Percentiles rank a stretch among this genome's conserved stretches.
These are phyloP conservation scores for Neurospora tetrasperma DNA, from an alignment of 495 filamentous ascomycete species.

Conservation along the genomic window DNA sequence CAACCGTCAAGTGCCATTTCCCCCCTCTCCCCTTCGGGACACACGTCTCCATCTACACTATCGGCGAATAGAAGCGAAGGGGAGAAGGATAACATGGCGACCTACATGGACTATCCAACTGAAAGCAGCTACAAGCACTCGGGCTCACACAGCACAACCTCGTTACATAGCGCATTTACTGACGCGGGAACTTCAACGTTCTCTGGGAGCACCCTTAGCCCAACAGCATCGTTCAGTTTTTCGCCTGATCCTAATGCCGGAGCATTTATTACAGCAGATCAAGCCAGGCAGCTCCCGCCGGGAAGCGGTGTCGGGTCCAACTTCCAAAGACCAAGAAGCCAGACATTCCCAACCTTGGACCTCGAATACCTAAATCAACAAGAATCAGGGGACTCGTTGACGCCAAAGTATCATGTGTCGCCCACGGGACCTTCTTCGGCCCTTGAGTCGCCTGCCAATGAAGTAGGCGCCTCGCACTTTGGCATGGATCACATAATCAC, in stretches of 20 bases:
- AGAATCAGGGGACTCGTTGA: slow-evolving; percentile 50
- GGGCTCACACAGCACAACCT: slow-evolving; percentile 45
- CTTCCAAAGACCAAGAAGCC: slow-evolving; percentile 73
- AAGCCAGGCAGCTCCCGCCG: slow-evolving; percentile 48
- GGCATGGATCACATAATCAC: slow-evolving; percentile 44
- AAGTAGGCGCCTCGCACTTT: slow-evolving; percentile 39
- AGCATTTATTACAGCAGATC: slow-evolving; percentile 58
- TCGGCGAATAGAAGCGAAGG: slow-evolving; percentile 62
- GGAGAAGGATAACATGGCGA: slow-evolving; percentile 35
- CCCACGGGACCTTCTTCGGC: slow-evolving; percentile 47
- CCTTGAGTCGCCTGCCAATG: slow-evolving; percentile 62
- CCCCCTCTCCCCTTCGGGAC: slow-evolving; percentile 56
- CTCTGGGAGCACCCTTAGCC: slow-evolving; percentile 67
- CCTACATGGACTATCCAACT: slow-evolving; percentile 40
- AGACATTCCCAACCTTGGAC: slow-evolving; percentile 79
- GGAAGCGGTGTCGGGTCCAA: slow-evolving; percentile 31
- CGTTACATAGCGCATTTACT: slow-evolving; percentile 46
- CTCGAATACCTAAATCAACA: slow-evolving; percentile 59
- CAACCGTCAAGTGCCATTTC: slow-evolving; percentile 66
- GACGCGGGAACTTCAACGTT: slow-evolving; percentile 56
- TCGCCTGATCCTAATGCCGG: slow-evolving; percentile 63
- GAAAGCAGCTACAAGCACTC: slow-evolving; percentile 44
- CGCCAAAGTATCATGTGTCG: slow-evolving; percentile 52
- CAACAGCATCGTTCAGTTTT: slow-evolving; percentile 73
- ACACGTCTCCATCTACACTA: slow-evolving; percentile 54